Percentiles rank a stretch among this genome's conserved stretches.
phyloP scores from a whole-genome alignment of 768 basidiomycete species.

The Termitomyces sp. region DNA sequence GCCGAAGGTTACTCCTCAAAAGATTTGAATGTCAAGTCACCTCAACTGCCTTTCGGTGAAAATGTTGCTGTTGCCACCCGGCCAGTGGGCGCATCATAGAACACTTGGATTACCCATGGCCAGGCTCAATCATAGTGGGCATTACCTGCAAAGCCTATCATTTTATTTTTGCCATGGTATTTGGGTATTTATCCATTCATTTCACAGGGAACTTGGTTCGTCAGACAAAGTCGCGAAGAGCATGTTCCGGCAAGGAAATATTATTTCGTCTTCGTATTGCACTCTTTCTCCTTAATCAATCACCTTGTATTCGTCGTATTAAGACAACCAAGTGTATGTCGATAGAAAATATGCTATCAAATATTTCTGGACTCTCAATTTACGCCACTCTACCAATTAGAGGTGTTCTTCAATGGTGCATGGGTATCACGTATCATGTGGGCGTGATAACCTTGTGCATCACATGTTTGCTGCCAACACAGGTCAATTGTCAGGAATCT shows the following conservation, averaged over 20 bases:
- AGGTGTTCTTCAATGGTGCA: no score
- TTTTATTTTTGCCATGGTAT: slow-evolving; percentile 27
- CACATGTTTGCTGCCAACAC: background rate
- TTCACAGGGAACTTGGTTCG: slow-evolving; percentile 25
- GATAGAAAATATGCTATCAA: slow-evolving; percentile 32
- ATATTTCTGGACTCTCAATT: slow-evolving; percentile 18
- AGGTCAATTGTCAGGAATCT: background rate
- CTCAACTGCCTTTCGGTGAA: slow-evolving; percentile 61
- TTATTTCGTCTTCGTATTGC: slow-evolving; percentile 14
- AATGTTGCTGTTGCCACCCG: slow-evolving; percentile 52
- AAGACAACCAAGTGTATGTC: slow-evolving; percentile 36
- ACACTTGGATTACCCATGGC: slow-evolving; percentile 7
- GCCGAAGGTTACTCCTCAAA: slow-evolving; percentile 36
- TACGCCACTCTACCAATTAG: background rate
- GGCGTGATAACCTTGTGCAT: background rate
- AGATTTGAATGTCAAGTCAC: slow-evolving; percentile 51
- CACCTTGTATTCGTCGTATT: slow-evolving; percentile 33
- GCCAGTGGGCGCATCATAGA: slow-evolving; percentile 38
- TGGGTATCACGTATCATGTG: background rate
- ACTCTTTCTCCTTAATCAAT: slow-evolving; percentile 8
- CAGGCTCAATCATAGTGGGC: slow-evolving; percentile 12
- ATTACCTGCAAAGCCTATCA: slow-evolving; percentile 15
- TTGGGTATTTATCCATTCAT: slow-evolving; percentile 43
- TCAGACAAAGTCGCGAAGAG: slow-evolving; percentile 16
- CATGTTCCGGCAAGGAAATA: slow-evolving; percentile 15